Evolutionary conservation across 306 rosid species (phyloP).

Genomic region (Corylus americana): DNA sequence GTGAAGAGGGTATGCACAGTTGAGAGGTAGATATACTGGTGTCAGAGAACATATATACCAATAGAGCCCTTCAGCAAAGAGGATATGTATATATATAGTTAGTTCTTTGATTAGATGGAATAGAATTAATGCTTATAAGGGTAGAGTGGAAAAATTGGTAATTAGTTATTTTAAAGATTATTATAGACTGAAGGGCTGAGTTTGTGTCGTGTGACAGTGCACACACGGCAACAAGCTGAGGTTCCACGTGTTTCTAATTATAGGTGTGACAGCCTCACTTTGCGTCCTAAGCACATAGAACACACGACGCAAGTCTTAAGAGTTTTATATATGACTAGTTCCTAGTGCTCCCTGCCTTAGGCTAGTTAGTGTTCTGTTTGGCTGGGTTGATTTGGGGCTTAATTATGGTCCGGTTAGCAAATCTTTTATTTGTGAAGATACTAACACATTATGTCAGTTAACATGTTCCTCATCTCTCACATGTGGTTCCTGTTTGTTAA

Average conservation of each 20-base stretch:
- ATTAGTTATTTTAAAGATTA: no score
- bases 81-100: background rate
- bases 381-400: no score
- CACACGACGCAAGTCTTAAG: no score
- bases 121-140: background rate
- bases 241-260: no score
- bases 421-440: background rate
- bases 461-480: background rate
- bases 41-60: background rate
- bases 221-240: no score
- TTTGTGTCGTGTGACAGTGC: no score
- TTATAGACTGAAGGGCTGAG: no score
- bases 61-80: background rate
- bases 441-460: no score
- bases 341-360: no score
- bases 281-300: no score
- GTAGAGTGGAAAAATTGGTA: background rate
- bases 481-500: background rate
- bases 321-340: no score
- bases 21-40: background rate
- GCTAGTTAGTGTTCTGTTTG: background rate
- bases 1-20: background rate
- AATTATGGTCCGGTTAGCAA: background rate
- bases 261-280: no score
- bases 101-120: background rate